Evolutionary conservation across 345 rosid genomes (phyloP), one percentile per base, ranked within the genome.

Genomic region (Populus nigra): DNA sequence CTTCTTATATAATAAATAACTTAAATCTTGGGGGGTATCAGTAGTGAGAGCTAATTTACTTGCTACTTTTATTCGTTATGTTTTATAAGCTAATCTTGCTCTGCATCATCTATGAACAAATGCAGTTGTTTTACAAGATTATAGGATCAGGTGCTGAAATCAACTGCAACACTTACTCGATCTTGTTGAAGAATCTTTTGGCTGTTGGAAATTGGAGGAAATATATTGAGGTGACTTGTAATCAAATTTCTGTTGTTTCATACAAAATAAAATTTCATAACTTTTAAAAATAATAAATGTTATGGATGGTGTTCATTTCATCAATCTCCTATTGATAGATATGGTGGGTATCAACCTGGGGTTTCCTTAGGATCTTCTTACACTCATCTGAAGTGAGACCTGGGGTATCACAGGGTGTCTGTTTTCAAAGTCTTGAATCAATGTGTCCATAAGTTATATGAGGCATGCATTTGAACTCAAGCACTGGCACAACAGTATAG

Each of bases 141-240:
- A 80, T 84, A 78, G 84, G 86, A 62, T 87, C 90, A 29, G 96
- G 89, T 77, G 89, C 82, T 79, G 86, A 85, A 80, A 82, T 86
- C 76, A 89, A 90, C 86, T 76, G 86, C 81, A 84, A 62, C 63
- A 91, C 93, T 80, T 91, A 88, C 73, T 84, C 88, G 45, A 77
- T 91, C 74, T 77, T 90, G 85, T 81, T 95, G 89, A 84, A 87
- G 84, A 91, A 89, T 87, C 94, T 91, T 79, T 79, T 95, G 85
- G 90, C 90, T 65, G 83, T 82, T 75, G 98, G 94, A 71, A 93
- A 90, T 84, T 93, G 98, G 99, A 93, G 97, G 81, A 95, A 95
- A 83, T 95, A 93, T 86, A 82, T 95, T 1, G 99, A 95, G 99
- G 98, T 91, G 82, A 76, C 41, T 31, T 57, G 29, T 25, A 49